phyloP scores from a whole-genome alignment of 805 yeast species.

The Candida peoriensis region DNA sequence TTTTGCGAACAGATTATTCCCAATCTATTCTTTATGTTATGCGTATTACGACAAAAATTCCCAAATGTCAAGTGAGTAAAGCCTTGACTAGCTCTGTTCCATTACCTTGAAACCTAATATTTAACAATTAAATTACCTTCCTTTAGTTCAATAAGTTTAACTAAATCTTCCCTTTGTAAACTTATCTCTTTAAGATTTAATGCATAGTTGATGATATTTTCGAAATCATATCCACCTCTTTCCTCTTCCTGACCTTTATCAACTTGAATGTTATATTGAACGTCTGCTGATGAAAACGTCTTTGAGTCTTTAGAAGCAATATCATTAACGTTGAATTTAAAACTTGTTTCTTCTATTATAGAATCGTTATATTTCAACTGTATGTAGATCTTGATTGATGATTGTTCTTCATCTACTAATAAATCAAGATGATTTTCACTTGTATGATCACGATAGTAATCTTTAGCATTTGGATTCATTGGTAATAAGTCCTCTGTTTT shows the following conservation, averaged over 20 bases:
- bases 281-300: background rate
- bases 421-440: conserved; percentile 12
- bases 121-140: conserved; percentile 7
- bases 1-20: too few species aligned
- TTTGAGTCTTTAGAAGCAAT: background rate
- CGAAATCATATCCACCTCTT: conserved; percentile 9
- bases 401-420: conserved; percentile 13
- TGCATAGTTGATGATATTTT: conserved; percentile 7
- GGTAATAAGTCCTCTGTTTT: conserved; percentile 7
- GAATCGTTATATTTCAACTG: conserved; percentile 5
- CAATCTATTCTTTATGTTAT: too few species aligned
- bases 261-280: conserved; percentile 1
- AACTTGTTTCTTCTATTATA: conserved; percentile 5
- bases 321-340: conserved; percentile 1
- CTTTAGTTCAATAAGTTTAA: conserved; percentile 7
- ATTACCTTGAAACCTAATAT: conserved; percentile 1
- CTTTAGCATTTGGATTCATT: conserved; percentile 1
- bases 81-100: too few species aligned
- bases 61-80: too few species aligned
- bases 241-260: conserved; percentile 6
- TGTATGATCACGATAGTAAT: background rate
- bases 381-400: conserved; percentile 6
- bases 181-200: conserved; percentile 4
- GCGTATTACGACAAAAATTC: too few species aligned
- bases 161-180: conserved; percentile 1